Base-by-base conservation (phyloP, 495 filamentous ascomycete genomes). In the Hypoxylon fuscum region DNA sequence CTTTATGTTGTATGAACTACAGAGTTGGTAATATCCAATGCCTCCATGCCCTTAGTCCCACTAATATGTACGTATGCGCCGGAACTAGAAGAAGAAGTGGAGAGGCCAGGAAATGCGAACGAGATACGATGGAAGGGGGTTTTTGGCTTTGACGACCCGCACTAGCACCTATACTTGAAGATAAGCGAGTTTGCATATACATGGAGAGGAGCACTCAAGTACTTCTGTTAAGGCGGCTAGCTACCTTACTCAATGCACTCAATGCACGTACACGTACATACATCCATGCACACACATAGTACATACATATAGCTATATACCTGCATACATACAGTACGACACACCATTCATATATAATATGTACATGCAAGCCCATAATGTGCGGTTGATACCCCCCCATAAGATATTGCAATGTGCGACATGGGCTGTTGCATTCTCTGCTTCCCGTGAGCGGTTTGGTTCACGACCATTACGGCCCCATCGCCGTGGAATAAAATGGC, bases 51-150 rank as follows among this genome's bases (percentile, higher is more conserved):
- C 8, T 4, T 8, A 57, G 52, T 40, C 46, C 62, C 62, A 53
- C 48, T 29, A 46, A 25, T 42, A 49, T 43, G 37, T 55, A 50
- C n/a, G 7, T 63, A 60, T 65, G 50, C 62, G 51, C 62, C 62
- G 62, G 50, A 66, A 66, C 56, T 66, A 66, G 62, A 66, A 66
- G 46, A 59, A 59, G 55, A 60, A 48, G 56, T 61, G 56, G 62
- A 41, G 56, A 43, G 25, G 27, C 21, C 22, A 38, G 43, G 49
- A 64, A n/a, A 63, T 57, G 52, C 52, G 54, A 58, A 64, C 46
- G 38, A 43, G n/a, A n/a, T n/a, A n/a, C n/a, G n/a, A 47, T 32
- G 23, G 20, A 34, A 37, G 18, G 25, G 32, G 18, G 10, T 49
- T 50, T 49, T 50, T 31, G 35, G 38, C 50, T 41, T 62, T 55